These are phyloP conservation scores for Trichoderma cornu-damae DNA, from an alignment of 2,329 filamentous ascomycete genomes.

Conservation along the genomic window DNA sequence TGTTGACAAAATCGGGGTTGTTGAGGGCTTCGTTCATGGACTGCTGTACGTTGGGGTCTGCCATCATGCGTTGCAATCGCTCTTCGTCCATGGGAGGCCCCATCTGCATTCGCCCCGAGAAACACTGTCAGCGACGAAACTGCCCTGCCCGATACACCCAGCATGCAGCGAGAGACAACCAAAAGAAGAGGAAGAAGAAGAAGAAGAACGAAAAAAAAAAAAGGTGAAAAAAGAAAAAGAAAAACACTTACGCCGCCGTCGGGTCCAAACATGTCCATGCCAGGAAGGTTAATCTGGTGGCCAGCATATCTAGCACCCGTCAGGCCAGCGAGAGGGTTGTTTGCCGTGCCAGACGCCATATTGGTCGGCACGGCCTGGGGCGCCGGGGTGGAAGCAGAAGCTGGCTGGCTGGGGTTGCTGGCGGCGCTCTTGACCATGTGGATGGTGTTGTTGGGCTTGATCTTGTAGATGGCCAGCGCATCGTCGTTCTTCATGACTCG, in stretches of 20 bases:
- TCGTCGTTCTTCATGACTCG: constrained; percentile 95
- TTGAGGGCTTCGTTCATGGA: constrained; percentile 92
- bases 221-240: neutral
- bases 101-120: constrained; percentile 57
- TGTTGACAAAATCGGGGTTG: constrained; percentile 90
- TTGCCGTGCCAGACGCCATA: constrained; percentile 76
- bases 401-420: constrained; percentile 60
- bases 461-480: constrained; percentile 78
- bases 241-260: constrained; percentile 76
- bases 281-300: constrained; percentile 75
- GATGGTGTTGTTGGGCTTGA: constrained; percentile 92
- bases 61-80: constrained; percentile 75
- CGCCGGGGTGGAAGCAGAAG: constrained; percentile 39
- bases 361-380: constrained; percentile 57
- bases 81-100: constrained; percentile 78
- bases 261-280: constrained; percentile 82
- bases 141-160: too few relatives aligned
- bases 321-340: constrained; percentile 83
- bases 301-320: constrained; percentile 93
- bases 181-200: neutral
- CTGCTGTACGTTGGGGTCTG: constrained; percentile 79
- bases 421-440: constrained; percentile 95
- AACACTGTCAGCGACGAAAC: constrained; percentile 26
- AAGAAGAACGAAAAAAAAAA: too few relatives aligned
- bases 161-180: too few relatives aligned